A percentile compares a stretch with the other conserved stretches of the same genome.
These are phyloP conservation scores for Xylaria multiplex DNA, from an alignment of 2,329 filamentous ascomycete species.

Conservation along the genomic window DNA sequence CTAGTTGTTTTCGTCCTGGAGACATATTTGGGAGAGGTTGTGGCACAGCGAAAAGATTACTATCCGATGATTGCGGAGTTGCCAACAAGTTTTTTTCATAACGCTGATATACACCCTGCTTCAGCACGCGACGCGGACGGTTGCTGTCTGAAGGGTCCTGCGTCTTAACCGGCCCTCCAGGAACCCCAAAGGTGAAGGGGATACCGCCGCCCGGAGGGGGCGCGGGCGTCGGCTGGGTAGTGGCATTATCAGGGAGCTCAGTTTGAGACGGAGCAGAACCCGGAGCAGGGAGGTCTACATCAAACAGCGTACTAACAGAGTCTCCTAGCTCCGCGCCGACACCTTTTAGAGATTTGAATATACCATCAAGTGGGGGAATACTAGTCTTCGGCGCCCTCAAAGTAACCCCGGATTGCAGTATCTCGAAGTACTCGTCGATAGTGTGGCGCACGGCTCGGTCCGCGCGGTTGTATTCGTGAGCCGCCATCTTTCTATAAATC, in stretches of 20 bases:
- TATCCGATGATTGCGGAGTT: neutral
- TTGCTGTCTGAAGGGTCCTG: neutral
- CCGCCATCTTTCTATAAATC: slow-evolving; percentile 35
- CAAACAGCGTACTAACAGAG: neutral
- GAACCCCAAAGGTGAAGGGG: slow-evolving; percentile 9
- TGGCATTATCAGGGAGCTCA: neutral
- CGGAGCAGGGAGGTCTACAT: neutral
- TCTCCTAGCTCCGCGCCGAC: neutral
- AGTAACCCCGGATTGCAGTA: neutral
- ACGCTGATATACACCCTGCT: neutral
- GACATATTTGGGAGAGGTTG: slow-evolving; percentile 14
- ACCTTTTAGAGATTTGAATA: neutral
- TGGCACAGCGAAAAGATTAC: slow-evolving; percentile 3
- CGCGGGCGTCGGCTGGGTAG: neutral
- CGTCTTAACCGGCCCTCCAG: neutral
- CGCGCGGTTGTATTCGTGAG: slow-evolving; percentile 37
- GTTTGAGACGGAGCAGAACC: neutral
- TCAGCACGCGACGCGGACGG: slow-evolving; percentile 9
- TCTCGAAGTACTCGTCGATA: slow-evolving; percentile 37
- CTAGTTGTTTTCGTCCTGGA: neutral
- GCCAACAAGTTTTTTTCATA: slow-evolving; percentile 21
- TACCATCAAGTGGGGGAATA: neutral
- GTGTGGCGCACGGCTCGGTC: slow-evolving; percentile 39
- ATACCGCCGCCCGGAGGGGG: neutral
- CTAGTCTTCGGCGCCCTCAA: neutral